Evolutionary conservation across 805 yeast species (phyloP), one percentile per base, ranked within the genome.

Genomic region (Isabelozyma gotoi): DNA sequence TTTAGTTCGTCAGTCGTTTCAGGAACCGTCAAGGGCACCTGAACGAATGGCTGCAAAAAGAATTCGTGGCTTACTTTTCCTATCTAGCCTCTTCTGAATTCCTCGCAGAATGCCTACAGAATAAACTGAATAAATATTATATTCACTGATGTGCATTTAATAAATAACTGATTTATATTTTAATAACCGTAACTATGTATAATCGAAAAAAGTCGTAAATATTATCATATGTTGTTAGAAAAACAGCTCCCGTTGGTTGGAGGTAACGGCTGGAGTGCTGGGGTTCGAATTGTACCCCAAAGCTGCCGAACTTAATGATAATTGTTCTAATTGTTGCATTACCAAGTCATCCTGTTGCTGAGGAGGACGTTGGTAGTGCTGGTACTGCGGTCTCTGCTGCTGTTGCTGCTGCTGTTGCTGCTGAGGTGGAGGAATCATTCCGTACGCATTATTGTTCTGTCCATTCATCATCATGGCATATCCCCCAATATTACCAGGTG

Each of bases 281-380:
- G 76, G 76, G 41, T 63, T 67, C 7, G 76, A 70, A 41, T 65
- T 63, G 46, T 73, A 73, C 2, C 76, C 77, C 60, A 72, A 51
- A 4, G 77, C 76, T 2, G 74, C 77, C 3, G 77, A 71, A 40
- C 72, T 70, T 45, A 73, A 57, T 3, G 76, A 70, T 31, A 73
- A 55, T 46, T 70, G 76, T 51, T 73, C 77, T 49, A 73, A 68
- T 48, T 73, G 77, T 46, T 68, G 71, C 74, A 73, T 68, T 7
- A 71, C 69, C 12, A 61, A 64, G 29, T 59, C 40, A 42, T 66
- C 69, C 41, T 63, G 65, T 20, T 57, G 56, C 39, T 42, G 46
- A 15, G 44, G 47, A 5, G 37, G 41, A n/a, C 45, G 45, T 17
- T 32, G 40, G 10, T 39, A 34, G 18, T 42, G 47, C 12, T 44